Base-by-base conservation (phyloP, 2,329 filamentous ascomycete species). In the Daldinia sp. region DNA sequence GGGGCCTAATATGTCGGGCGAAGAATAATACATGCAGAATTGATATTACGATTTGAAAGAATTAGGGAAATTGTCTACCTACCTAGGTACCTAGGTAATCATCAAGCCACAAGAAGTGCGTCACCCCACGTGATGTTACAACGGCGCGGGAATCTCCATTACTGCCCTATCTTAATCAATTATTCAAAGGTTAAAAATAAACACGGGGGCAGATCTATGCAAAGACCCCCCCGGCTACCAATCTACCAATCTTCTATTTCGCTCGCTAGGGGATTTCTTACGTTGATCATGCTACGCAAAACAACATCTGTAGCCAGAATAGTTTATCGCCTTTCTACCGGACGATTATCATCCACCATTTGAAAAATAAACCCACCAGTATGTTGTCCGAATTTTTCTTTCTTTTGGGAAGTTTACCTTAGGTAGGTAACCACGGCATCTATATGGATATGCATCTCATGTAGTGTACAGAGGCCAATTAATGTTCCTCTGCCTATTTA, bases 91-190 rank as follows among this genome's bases (percentile, higher is more conserved):
- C 4, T 43, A 27, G 19, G n/a, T 39, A 50, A 50, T 52, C 25
- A 35, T 55, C 61, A 67, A 63, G 60, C 63, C 63, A 66, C 63
- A 62, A 19, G 27, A 63, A 63, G 53, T 56, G 56, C 65, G 59
- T 61, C 59, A 68, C 32, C 7, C 30, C 62, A 67, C 64, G 62
- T 65, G 59, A 68, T 45, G 50, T 47, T 59, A 10, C 59, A 63
- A 56, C 35, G 48, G 57, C 37, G 56, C 65, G 59, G 65, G 65
- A 66, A 65, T 68, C 65, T 65, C 65, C 58, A 63, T 65, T 43
- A 30, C 45, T 37, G 47, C 29, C 53, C 25, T 47, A 56, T 39
- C 35, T 10, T 21, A 35, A 19, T 57, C 50, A 67, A 64, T 67
- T 11, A 58, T 35, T 57, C 61, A 27, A 17, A 39, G 10, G 45